Conservation (phyloP, 139 green algal species). For the Chlamydomonas sphaeroides region DNA sequence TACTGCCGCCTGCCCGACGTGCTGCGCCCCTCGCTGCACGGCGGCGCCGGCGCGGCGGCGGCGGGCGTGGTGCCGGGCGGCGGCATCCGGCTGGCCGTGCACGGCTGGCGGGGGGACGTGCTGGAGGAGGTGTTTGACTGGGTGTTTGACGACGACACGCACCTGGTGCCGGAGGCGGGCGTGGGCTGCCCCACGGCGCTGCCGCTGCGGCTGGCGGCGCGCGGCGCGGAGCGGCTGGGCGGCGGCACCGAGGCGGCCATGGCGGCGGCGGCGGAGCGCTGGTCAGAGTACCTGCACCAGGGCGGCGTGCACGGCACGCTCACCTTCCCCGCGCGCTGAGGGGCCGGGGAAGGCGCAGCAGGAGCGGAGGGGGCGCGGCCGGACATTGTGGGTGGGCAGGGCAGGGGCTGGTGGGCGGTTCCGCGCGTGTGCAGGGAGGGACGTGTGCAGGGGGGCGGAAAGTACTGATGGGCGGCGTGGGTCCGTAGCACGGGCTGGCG, state of each 20-base stretch:
- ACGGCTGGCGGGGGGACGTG: conserved; percentile 15
- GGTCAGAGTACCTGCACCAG: conserved; percentile 19
- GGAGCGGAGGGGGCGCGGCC: not conserved
- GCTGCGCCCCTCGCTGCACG: not conserved
- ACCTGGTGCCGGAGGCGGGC: conserved; percentile 3
- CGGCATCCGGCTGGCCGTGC: conserved; percentile 10
- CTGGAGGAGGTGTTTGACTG: conserved; percentile 31
- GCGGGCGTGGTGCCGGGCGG: conserved; percentile 14
- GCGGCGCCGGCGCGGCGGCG: not conserved
- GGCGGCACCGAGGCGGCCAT: too few species aligned
- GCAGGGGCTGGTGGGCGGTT: too few species aligned
- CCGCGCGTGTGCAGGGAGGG: too few species aligned
- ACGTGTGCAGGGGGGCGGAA: too few species aligned
- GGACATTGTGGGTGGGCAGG: too few species aligned
- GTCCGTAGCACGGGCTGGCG: too few species aligned
- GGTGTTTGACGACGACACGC: conserved; percentile 6
- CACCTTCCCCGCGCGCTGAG: conserved; percentile 17
- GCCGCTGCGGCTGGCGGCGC: not conserved
- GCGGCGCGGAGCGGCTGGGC: not conserved
- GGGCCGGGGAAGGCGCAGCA: not conserved
- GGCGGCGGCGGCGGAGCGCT: not conserved
- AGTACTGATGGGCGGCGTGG: too few species aligned
- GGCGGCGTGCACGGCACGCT: conserved; percentile 3
- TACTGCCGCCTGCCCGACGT: conserved; percentile 6
- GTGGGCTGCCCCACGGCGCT: conserved; percentile 24